These are phyloP conservation scores for Penicillium thymicola DNA, from an alignment of 2,329 filamentous ascomycete genomes.

Conservation along the genomic window DNA sequence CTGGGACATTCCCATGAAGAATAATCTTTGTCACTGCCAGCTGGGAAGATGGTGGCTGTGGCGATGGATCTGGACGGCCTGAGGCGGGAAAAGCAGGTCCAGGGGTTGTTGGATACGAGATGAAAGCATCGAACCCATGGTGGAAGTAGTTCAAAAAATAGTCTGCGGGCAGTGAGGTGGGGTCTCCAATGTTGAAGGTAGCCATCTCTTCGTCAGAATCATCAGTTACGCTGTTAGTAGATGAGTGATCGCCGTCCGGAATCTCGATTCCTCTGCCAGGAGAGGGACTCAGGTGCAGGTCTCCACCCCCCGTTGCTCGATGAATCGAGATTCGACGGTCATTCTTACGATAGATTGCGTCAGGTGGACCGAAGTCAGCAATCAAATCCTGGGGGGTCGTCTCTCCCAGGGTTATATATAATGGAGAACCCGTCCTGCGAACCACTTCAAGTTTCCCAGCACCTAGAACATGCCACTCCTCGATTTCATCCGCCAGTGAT, in stretches of 20 bases:
- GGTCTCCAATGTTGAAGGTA: constrained; percentile 60
- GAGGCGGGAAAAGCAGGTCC: constrained; percentile 61
- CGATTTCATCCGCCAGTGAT: constrained; percentile 81
- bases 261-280: constrained; percentile 37
- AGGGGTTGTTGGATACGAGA: constrained; percentile 70
- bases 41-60: constrained; percentile 50
- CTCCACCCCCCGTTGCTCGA: constrained; percentile 33
- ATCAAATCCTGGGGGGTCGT: constrained; percentile 91
- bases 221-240: constrained; percentile 67
- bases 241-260: constrained; percentile 73
- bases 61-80: constrained; percentile 28
- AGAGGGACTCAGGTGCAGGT: constrained; percentile 36
- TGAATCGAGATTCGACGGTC: constrained; percentile 88
- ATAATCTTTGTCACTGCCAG: constrained; percentile 89
- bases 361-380: constrained; percentile 85
- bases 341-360: constrained; percentile 89
- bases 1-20: constrained; percentile 89
- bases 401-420: constrained; percentile 74
- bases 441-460: constrained; percentile 75
- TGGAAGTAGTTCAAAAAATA: constrained; percentile 98
- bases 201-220: constrained; percentile 60
- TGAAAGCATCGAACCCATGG: constrained; percentile 86
- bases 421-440: constrained; percentile 63
- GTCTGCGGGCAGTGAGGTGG: constrained; percentile 45
- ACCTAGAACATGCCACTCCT: constrained; percentile 72